Base-by-base conservation (phyloP, 805 yeast genomes). In the Helenozyma rhizophorensis region DNA sequence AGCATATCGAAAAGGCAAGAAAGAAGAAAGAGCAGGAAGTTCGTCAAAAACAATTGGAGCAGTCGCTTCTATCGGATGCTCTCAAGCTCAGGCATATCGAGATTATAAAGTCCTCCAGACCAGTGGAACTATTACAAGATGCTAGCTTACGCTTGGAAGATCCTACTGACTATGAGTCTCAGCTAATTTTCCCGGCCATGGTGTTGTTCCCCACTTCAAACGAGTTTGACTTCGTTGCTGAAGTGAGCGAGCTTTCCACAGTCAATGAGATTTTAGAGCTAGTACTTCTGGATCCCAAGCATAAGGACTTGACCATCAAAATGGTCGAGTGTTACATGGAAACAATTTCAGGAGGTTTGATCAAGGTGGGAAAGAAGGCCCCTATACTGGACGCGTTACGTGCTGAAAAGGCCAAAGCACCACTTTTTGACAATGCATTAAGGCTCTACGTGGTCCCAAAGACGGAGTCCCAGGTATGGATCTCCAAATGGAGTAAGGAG, bases 371-470 rank as follows among this genome's bases (percentile, higher is more conserved):
- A 17, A 84, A 81, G 54, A 86, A 83, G 43, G 72, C 78, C 14
- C 64, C 83, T 1, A 54, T 90, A 14, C 73, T 76, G 47, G 72
- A 74, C 32, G 83, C 80, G 1, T 66, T 90, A 42, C 70, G 76
- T 62, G 70, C 76, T 30, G 75, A 71, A 23, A 59, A 60, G 7
- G 84, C 94, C 11, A 68, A 67, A 15, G 77, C 86, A 7, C 95
- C 96, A 2, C 56, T 89, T 26, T 79, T 89, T 40, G 96, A 89
- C 48, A 70, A 74, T 39, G 68, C 82, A 24, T 67, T 86, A 37
- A 72, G 87, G 43, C 51, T 90, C 8, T 87, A 80, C 47, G 74
- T 86, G 17, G 89, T 89, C 14, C 96, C 96, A 7, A 85, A 81
- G 53, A 62, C 51, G 4, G 81, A 80, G 27, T 67, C 83, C 2